phyloP scores from a whole-genome alignment of 31 red algal genomes.

The Odonthalia washingtoniensis region DNA sequence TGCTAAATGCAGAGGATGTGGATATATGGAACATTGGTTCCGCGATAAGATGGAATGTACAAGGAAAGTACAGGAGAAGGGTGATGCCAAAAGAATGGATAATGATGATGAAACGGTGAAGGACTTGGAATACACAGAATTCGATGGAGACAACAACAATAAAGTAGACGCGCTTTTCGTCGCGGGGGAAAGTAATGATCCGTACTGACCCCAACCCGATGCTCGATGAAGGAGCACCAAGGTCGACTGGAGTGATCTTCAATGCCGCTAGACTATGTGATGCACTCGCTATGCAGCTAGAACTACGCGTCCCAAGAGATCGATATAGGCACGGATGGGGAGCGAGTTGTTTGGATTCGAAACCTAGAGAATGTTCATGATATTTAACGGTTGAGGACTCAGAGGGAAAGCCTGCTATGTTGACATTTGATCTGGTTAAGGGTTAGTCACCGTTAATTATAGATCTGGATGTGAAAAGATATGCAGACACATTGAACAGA shows the following conservation, averaged over 20 bases:
- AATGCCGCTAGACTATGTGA: background rate
- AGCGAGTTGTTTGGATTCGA: background rate
- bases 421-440: slow-evolving; percentile 23
- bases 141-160: background rate
- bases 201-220: background rate
- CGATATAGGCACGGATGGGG: slow-evolving; percentile 12
- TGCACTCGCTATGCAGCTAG: background rate
- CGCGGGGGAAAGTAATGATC: background rate
- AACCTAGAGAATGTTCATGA: background rate
- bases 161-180: too few species aligned
- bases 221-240: slow-evolving; percentile 17
- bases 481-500: slow-evolving; percentile 9
- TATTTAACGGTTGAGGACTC: slow-evolving; percentile 2
- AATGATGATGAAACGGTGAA: background rate
- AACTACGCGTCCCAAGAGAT: background rate
- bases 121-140: background rate
- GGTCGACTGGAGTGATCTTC: background rate
- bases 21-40: background rate
- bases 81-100: background rate
- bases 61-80: background rate
- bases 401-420: background rate
- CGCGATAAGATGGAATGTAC: background rate
- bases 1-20: background rate
- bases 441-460: slow-evolving; percentile 14
- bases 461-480: slow-evolving; percentile 5